These are phyloP conservation scores for Aspergillus luchuensis DNA, from an alignment of 2,329 filamentous ascomycete genomes.

Conservation along the genomic window DNA sequence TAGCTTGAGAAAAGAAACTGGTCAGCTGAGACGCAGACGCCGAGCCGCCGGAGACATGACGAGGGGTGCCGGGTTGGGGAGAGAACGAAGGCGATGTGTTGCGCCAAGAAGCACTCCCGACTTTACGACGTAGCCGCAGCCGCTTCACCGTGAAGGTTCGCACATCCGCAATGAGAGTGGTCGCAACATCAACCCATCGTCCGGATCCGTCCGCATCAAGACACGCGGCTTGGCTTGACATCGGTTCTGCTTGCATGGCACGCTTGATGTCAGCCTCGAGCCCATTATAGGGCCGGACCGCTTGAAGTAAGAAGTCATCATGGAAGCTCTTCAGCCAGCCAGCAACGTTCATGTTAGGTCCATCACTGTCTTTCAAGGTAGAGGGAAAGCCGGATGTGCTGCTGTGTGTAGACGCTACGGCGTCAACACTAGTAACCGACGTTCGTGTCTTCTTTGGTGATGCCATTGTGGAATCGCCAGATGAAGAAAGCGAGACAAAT, in stretches of 20 bases:
- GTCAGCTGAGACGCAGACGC: constrained; percentile 30
- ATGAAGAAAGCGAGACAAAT: constrained; percentile 51
- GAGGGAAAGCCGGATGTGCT: constrained; percentile 40
- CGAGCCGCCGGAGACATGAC: constrained; percentile 27
- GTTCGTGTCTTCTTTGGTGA: constrained; percentile 48
- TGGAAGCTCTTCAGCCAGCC: constrained; percentile 61
- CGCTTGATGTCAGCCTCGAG: constrained; percentile 58
- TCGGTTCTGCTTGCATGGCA: constrained; percentile 59
- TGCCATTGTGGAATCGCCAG: constrained; percentile 46
- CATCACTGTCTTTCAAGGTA: constrained; percentile 40
- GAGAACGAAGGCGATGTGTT: constrained; percentile 24
- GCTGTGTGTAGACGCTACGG: constrained; percentile 48
- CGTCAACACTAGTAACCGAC: constrained; percentile 56
- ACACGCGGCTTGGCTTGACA: constrained; percentile 41
- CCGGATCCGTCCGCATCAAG: constrained; percentile 38
- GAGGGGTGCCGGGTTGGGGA: constrained; percentile 28
- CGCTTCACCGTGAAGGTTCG: constrained; percentile 58
- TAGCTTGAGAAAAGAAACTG: constrained; percentile 27
- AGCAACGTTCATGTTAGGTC: constrained; percentile 57
- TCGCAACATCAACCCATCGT: constrained; percentile 60
- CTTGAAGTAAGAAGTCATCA: constrained; percentile 62
- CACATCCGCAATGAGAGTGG: constrained; percentile 59
- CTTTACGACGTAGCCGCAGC: constrained; percentile 54
- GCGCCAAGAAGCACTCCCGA: constrained; percentile 26
- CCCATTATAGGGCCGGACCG: constrained; percentile 56